Percentiles rank a stretch among this genome's conserved stretches.
These are phyloP conservation scores for Schrenkiella parvula DNA, from an alignment of 345 rosid species.

Conservation along the genomic window DNA sequence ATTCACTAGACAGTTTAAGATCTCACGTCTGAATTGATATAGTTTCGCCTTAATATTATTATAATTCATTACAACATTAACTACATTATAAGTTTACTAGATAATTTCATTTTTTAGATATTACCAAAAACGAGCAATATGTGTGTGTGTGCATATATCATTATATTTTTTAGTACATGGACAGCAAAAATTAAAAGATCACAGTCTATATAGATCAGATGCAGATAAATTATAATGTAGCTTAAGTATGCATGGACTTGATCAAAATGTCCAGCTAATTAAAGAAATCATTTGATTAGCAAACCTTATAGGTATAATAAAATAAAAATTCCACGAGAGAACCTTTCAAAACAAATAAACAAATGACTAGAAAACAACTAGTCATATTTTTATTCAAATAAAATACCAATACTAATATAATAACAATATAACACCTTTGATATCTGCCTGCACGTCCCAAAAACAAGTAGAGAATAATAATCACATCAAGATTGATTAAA, in stretches of 20 bases:
- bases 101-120: neutral
- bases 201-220: conserved; percentile 19
- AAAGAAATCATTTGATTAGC: conserved; percentile 23
- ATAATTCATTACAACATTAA: neutral
- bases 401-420: conserved; percentile 8
- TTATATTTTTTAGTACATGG: neutral
- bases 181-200: neutral
- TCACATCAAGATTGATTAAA: conserved; percentile 31
- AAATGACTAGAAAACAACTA: conserved; percentile 28
- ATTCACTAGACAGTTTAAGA: neutral
- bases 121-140: neutral
- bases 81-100: neutral
- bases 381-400: conserved; percentile 22
- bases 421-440: conserved; percentile 21
- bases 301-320: conserved; percentile 6
- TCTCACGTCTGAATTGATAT: neutral
- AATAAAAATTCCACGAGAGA: conserved; percentile 28
- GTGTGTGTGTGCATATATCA: neutral
- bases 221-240: conserved; percentile 15
- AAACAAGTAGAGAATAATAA: conserved; percentile 29
- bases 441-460: conserved; percentile 41
- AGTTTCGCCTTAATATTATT: neutral
- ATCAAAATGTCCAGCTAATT: conserved; percentile 38
- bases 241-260: conserved; percentile 36
- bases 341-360: conserved; percentile 26